A percentile compares a stretch with the other conserved stretches of the same genome.
These are phyloP conservation scores for Micromonas pusilla DNA, from an alignment of 139 green algal species.

Conservation along the genomic window DNA sequence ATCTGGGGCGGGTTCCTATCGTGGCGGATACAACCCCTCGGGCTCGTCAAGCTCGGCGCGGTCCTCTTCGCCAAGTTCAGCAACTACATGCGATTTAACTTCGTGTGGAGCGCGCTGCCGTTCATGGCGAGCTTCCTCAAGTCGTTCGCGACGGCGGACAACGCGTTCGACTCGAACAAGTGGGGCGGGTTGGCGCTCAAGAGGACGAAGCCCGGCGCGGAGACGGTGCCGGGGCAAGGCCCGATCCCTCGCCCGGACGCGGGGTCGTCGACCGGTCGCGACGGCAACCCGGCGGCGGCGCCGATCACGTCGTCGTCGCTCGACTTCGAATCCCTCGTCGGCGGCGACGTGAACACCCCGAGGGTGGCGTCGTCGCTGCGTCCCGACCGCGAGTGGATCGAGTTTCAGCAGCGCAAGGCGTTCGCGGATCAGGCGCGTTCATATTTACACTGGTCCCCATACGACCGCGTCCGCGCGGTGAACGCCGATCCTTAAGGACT, in stretches of 20 bases:
- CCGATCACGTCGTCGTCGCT: not conserved
- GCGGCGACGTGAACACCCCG: not conserved
- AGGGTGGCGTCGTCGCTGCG: not conserved
- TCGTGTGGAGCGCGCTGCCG: constrained; percentile 28
- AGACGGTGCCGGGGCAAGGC: not conserved
- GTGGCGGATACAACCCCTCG: constrained; percentile 28
- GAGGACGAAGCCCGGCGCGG: not conserved
- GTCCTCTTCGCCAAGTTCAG: constrained; percentile 56
- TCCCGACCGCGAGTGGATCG: constrained; percentile 26
- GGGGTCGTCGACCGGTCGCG: not conserved
- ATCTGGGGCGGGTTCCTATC: constrained; percentile 97
- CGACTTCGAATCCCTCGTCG: constrained; percentile 10
- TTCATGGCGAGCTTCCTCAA: constrained; percentile 32
- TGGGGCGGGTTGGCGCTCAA: constrained; percentile 14
- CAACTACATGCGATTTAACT: constrained; percentile 26
- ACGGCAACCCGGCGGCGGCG: not conserved
- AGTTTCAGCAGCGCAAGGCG: constrained; percentile 30
- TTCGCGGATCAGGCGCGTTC: constrained; percentile 22
- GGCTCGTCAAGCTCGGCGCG: constrained; percentile 78
- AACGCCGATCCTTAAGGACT: too few relatives aligned
- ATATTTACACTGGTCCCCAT: too few relatives aligned
- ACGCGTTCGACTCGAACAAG: constrained; percentile 23
- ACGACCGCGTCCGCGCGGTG: too few relatives aligned
- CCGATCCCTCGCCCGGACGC: not conserved
- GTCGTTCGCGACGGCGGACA: constrained; percentile 24